These are phyloP conservation scores for Volvariella volvacea DNA, from an alignment of 1,284 basidiomycete genomes.

Conservation along the genomic window DNA sequence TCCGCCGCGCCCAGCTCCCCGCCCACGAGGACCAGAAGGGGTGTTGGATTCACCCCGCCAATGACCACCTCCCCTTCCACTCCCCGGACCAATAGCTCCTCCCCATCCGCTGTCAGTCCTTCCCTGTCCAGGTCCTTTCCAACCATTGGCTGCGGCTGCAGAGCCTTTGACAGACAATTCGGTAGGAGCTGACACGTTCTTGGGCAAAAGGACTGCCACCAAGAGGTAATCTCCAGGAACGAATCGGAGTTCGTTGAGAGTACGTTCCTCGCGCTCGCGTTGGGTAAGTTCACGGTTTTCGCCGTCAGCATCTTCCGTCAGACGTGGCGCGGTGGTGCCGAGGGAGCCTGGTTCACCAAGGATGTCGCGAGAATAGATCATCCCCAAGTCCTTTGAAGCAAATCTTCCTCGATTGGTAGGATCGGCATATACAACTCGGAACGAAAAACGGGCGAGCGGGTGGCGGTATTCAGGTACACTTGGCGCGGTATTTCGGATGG, in stretches of 20 bases:
- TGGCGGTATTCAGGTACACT: constrained; percentile 64
- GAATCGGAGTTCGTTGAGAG: constrained; percentile 69
- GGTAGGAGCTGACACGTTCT: constrained; percentile 44
- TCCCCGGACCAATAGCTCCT: constrained; percentile 10
- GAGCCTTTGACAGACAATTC: constrained; percentile 47
- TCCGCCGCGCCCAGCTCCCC: constrained; percentile 37
- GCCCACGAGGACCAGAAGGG: constrained; percentile 18
- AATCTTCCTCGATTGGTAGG: constrained; percentile 60
- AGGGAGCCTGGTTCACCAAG: constrained; percentile 67
- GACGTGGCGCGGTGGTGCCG: constrained; percentile 45
- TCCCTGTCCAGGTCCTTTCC: constrained; percentile 26
- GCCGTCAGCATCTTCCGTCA: constrained; percentile 47
- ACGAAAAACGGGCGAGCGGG: constrained; percentile 70
- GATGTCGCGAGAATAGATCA: constrained; percentile 74
- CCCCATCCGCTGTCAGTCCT: constrained; percentile 29
- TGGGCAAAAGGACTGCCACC: constrained; percentile 64
- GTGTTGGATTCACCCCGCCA: constrained; percentile 23
- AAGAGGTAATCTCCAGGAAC: constrained; percentile 73
- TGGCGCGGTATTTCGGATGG: constrained; percentile 61
- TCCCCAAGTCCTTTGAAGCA: constrained; percentile 68
- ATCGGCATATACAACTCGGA: constrained; percentile 72
- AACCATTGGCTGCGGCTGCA: constrained; percentile 31
- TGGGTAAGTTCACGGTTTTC: constrained; percentile 29
- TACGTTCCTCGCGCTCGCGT: constrained; percentile 51
- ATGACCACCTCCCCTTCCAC: constrained; percentile 18